Conservation (phyloP, 75 land plant genomes). For the Sequoia sempervirens region DNA sequence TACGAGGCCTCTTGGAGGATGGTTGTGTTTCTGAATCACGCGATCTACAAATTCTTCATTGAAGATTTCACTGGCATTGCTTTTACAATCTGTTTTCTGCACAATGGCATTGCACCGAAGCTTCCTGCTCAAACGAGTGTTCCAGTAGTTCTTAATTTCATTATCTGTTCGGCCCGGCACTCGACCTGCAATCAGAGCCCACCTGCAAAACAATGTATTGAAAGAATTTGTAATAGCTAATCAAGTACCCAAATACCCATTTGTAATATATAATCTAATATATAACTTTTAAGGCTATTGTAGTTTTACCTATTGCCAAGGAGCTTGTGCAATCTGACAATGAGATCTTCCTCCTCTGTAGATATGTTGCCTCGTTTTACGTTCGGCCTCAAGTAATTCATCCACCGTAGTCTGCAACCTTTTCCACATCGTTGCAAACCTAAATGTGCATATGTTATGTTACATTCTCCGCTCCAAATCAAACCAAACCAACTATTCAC, state of each 20-base stretch:
- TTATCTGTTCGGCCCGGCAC: not conserved
- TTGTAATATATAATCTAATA: not conserved
- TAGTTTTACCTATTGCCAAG: slow-evolving; percentile 6
- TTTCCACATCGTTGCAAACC: slow-evolving; percentile 16
- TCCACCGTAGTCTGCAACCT: slow-evolving; percentile 14
- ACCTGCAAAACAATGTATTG: not conserved
- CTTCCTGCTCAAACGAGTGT: not conserved
- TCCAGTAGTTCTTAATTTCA: slow-evolving; percentile 3
- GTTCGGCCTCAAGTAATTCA: slow-evolving; percentile 12
- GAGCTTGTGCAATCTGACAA: slow-evolving; percentile 4
- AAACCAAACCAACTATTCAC: too few species aligned
- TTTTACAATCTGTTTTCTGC: not conserved
- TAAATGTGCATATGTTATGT: not conserved
- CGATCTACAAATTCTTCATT: too few species aligned
- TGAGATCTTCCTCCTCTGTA: slow-evolving; percentile 1
- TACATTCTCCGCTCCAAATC: too few species aligned
- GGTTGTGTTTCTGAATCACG: not conserved
- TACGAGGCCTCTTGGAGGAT: not conserved
- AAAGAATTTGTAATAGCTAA: not conserved
- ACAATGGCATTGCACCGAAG: not conserved
- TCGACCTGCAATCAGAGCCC: slow-evolving; percentile 4
- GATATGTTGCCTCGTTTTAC: slow-evolving; percentile 15
- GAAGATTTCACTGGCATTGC: not conserved
- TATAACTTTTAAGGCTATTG: not conserved
- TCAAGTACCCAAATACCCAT: not conserved